These are phyloP conservation scores for Isatis lusitanica DNA, from an alignment of 441 rosid genomes.

Conservation along the genomic window DNA sequence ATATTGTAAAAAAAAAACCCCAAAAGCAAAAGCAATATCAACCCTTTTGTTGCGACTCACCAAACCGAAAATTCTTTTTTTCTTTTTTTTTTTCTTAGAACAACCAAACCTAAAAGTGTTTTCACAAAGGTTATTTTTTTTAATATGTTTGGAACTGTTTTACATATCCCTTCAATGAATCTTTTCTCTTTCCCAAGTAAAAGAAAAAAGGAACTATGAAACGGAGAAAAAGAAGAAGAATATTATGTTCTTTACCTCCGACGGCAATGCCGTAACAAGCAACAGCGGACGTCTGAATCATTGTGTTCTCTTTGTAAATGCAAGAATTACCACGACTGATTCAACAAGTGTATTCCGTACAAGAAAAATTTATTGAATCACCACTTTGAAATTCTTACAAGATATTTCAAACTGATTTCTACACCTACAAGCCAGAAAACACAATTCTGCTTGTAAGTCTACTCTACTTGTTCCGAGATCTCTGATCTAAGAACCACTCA, in stretches of 20 bases:
- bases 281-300: conserved; percentile 73
- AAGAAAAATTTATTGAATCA: no score
- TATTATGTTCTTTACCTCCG: conserved; percentile 50
- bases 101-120: neutral
- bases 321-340: no score
- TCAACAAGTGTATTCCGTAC: no score
- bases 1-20: conserved; percentile 7
- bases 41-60: conserved; percentile 8
- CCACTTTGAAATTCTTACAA: no score
- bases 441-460: no score
- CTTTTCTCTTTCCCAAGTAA: conserved; percentile 16
- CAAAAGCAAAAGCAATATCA: conserved; percentile 27
- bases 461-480: no score
- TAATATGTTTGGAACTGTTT: conserved; percentile 5
- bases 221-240: neutral
- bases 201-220: neutral
- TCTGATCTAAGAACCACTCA: no score
- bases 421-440: no score
- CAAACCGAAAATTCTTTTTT: neutral
- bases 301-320: conserved; percentile 66
- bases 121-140: neutral
- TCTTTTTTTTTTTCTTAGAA: neutral
- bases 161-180: neutral
- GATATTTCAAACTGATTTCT: no score
- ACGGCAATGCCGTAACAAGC: conserved; percentile 73